phyloP scores from a whole-genome alignment of 495 filamentous ascomycete species.

The Collariella sp. region DNA sequence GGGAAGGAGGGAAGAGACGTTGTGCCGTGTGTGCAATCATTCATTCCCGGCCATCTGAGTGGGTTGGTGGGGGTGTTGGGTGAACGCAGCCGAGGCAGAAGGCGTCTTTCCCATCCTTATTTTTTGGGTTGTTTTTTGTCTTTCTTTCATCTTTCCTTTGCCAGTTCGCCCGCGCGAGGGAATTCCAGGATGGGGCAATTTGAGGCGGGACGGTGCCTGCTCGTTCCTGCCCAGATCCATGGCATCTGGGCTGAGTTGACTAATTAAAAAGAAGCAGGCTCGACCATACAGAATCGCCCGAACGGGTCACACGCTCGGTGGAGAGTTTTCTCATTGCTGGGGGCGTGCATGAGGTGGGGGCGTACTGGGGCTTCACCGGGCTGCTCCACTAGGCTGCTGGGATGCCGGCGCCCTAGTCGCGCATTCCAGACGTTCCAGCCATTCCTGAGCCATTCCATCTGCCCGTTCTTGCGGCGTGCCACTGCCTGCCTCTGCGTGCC shows the following conservation, averaged over 20 bases:
- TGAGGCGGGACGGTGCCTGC: not conserved
- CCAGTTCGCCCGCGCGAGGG: too few species aligned
- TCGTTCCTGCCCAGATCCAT: constrained; percentile 3
- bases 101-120: too few species aligned
- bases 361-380: too few species aligned
- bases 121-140: not conserved
- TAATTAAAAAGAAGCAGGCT: constrained; percentile 11
- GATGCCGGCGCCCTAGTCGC: constrained; percentile 12
- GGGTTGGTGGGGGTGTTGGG: too few species aligned
- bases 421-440: not conserved
- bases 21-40: too few species aligned
- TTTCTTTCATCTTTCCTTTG: too few species aligned
- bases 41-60: too few species aligned
- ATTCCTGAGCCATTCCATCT: constrained; percentile 16
- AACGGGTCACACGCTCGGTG: constrained; percentile 22
- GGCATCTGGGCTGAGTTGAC: constrained; percentile 11
- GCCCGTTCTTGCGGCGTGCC: constrained; percentile 9
- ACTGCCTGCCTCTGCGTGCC: not conserved
- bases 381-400: too few species aligned
- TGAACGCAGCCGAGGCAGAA: not conserved
- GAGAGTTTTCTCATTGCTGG: not conserved
- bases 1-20: too few species aligned
- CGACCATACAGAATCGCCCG: constrained; percentile 20
- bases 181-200: not conserved
- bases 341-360: too few species aligned